Evolutionary conservation across 2,329 filamentous ascomycete genomes (phyloP).

Genomic region (Grosmannia clavigera): DNA sequence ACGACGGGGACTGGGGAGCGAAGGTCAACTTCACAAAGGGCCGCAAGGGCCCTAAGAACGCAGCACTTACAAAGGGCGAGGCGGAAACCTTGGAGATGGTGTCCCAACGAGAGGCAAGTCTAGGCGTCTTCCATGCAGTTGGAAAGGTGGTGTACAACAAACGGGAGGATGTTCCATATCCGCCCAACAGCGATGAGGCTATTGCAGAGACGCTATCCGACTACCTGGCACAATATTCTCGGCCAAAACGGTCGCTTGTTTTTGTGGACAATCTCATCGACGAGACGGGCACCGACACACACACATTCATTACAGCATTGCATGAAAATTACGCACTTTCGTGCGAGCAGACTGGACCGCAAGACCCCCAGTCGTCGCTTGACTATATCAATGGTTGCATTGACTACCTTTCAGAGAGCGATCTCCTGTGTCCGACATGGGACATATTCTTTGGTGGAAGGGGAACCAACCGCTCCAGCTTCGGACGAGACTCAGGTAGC

Average conservation of each 20-base stretch:
- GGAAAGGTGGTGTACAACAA: slow-evolving; percentile 98
- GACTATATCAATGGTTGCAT: slow-evolving; percentile 79
- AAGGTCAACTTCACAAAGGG: slow-evolving; percentile 58
- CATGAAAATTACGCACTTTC: slow-evolving; percentile 80
- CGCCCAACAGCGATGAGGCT: slow-evolving; percentile 23
- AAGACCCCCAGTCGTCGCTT: slow-evolving; percentile 48
- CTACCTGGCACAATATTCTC: slow-evolving; percentile 43
- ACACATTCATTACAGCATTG: slow-evolving; percentile 22
- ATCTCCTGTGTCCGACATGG: slow-evolving; percentile 67
- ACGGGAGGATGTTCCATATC: slow-evolving; percentile 43
- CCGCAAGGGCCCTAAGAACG: slow-evolving; percentile 47
- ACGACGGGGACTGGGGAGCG: slow-evolving; percentile 61
- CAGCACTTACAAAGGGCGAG: slow-evolving; percentile 60
- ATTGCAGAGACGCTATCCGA: slow-evolving; percentile 43
- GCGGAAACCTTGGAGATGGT: slow-evolving; percentile 68
- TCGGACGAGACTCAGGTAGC: slow-evolving; percentile 44
- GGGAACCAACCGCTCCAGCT: slow-evolving; percentile 16
- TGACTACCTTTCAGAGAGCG: slow-evolving; percentile 74
- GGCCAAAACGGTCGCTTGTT: slow-evolving; percentile 53
- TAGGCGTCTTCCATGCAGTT: slow-evolving; percentile 93
- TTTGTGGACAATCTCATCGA: slow-evolving; percentile 69
- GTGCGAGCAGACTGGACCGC: slow-evolving; percentile 46
- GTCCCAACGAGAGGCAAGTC: slow-evolving; percentile 73
- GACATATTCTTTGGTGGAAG: slow-evolving; percentile 55
- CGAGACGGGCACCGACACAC: slow-evolving; percentile 83